phyloP scores from a whole-genome alignment of 805 yeast species.

The Ogataea dorogensis region DNA sequence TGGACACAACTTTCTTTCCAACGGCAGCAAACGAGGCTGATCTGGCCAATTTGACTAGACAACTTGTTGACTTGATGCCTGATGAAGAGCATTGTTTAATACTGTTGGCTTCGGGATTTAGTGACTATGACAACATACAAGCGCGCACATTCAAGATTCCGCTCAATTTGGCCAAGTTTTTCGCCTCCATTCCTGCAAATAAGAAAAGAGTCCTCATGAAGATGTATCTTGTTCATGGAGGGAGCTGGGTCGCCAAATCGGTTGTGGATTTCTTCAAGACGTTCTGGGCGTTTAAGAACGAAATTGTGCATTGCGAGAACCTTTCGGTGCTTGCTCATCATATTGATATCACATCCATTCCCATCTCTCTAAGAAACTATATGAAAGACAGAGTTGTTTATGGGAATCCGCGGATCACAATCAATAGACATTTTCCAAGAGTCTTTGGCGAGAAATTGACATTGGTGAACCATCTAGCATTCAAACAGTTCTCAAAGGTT shows the following conservation, averaged over 20 bases:
- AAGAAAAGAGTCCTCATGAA: conserved; percentile 54
- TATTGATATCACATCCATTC: conserved; percentile 72
- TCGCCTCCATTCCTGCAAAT: conserved; percentile 55
- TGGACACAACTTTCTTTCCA: conserved; percentile 83
- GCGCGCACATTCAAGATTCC: conserved; percentile 26
- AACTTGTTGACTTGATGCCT: conserved; percentile 59
- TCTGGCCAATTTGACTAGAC: conserved; percentile 54
- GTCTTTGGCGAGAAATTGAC: conserved; percentile 34
- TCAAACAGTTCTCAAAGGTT: conserved; percentile 32
- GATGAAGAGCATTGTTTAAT: conserved; percentile 60
- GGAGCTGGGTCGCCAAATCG: conserved; percentile 79
- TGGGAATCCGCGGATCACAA: conserved; percentile 48
- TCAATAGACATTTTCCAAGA: conserved; percentile 42
- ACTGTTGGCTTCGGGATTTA: conserved; percentile 82
- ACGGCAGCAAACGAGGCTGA: conserved; percentile 36
- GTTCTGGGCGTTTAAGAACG: conserved; percentile 36
- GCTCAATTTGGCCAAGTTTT: conserved; percentile 39
- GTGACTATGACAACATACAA: conserved; percentile 31
- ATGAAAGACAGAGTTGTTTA: conserved; percentile 52
- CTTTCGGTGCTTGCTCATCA: conserved; percentile 40
- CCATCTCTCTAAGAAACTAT: conserved; percentile 75
- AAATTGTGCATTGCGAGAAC: conserved; percentile 36
- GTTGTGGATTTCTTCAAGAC: conserved; percentile 69
- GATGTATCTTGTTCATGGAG: conserved; percentile 80
- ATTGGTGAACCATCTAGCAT: conserved; percentile 22